Evolutionary conservation across 305 asterid species (phyloP).

Genomic region (Coffea humblotiana): DNA sequence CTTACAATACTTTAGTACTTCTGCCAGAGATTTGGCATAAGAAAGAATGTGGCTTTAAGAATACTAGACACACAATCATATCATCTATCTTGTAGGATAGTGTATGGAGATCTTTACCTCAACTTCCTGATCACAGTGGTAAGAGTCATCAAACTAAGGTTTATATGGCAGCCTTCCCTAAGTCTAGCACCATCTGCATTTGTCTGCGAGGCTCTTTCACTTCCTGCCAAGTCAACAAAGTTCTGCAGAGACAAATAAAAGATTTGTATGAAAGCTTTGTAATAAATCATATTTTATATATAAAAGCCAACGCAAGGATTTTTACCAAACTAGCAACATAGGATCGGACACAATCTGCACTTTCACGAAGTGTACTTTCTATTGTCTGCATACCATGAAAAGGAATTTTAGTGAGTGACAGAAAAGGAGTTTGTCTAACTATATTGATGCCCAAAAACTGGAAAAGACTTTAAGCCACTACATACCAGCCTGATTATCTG

Average conservation of each 20-base stretch:
- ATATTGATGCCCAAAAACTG: background rate
- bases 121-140: conserved; percentile 94
- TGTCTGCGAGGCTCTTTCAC: conserved; percentile 95
- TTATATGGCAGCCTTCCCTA: conserved; percentile 97
- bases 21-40: no score
- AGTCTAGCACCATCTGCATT: conserved; percentile 93
- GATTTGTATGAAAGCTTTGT: background rate
- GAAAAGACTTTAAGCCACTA: background rate
- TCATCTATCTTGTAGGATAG: background rate
- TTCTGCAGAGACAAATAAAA: conserved; percentile 51
- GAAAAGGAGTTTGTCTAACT: background rate
- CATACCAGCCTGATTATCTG: conserved; percentile 93
- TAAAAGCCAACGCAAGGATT: conserved; percentile 6
- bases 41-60: no score
- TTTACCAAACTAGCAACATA: conserved; percentile 94
- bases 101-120: conserved; percentile 43
- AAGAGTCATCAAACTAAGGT: conserved; percentile 97
- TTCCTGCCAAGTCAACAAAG: conserved; percentile 96
- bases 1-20: no score
- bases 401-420: conserved; percentile 20
- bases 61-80: no score
- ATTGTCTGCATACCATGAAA: conserved; percentile 66
- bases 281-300: background rate
- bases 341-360: conserved; percentile 86
- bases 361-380: conserved; percentile 95